Conservation (phyloP, 148 eudicot genomes). For the Fagopyrum tataricum region DNA sequence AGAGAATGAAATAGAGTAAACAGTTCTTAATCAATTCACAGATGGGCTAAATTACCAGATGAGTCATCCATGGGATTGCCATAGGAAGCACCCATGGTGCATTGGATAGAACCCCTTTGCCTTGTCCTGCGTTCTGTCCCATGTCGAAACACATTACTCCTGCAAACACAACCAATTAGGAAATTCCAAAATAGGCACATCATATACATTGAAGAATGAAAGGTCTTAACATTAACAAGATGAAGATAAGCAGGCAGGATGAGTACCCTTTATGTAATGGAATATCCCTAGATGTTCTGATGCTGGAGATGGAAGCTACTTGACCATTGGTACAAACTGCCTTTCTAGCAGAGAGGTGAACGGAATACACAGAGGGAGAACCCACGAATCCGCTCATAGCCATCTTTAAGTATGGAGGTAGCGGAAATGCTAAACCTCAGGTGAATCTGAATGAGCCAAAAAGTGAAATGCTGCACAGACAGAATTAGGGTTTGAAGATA, state of each 20-base stretch:
- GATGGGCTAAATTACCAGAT: conserved; percentile 1
- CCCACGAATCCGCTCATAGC: conserved; percentile 9
- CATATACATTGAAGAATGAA: not conserved
- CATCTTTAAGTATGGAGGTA: not conserved
- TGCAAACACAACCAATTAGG: conserved; percentile 4
- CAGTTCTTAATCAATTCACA: not conserved
- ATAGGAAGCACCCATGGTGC: conserved; percentile 7
- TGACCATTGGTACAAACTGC: not conserved
- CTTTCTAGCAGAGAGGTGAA: conserved; percentile 9
- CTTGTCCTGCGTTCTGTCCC: not conserved
- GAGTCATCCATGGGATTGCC: conserved; percentile 6
- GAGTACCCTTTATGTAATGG: not conserved
- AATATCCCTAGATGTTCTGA: conserved; percentile 6
- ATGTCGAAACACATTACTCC: not conserved
- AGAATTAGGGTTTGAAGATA: not conserved
- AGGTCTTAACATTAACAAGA: not conserved
- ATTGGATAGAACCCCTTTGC: not conserved
- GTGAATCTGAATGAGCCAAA: not conserved
- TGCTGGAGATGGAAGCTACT: not conserved
- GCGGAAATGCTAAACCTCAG: conserved; percentile 1
- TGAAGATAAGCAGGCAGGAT: not conserved
- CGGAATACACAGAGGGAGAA: conserved; percentile 3
- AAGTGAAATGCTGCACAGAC: conserved; percentile 5
- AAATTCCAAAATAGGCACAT: too few species aligned
- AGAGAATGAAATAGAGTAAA: not conserved